These are phyloP conservation scores for Hypsizygus marmoreus DNA, from an alignment of 768 basidiomycete species.

Conservation along the genomic window DNA sequence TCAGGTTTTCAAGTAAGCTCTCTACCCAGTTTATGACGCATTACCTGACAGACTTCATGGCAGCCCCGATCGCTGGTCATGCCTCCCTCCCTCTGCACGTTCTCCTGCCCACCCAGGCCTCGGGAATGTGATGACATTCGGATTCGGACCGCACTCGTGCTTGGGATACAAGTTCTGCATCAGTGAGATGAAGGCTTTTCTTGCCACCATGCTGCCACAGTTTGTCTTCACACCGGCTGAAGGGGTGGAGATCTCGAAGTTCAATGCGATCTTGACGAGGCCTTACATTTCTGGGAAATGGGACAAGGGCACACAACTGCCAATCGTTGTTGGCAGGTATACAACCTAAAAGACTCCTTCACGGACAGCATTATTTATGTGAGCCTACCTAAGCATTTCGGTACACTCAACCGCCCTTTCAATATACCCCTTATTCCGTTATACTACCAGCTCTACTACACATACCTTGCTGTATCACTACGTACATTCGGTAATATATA, in stretches of 20 bases:
- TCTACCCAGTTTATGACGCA: neutral
- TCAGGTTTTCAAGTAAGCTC: constrained; percentile 51
- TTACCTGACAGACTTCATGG: constrained; percentile 5
- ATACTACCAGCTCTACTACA: constrained; percentile 14
- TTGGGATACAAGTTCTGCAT: constrained; percentile 50
- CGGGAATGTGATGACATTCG: constrained; percentile 54
- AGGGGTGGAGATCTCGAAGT: constrained; percentile 43
- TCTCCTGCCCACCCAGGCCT: constrained; percentile 46
- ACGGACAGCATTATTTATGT: too few species aligned
- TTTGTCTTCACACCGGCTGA: constrained; percentile 48
- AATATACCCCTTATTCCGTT: neutral
- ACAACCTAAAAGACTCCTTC: neutral
- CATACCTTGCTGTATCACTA: constrained; percentile 8
- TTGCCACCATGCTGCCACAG: constrained; percentile 43
- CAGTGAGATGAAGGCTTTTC: constrained; percentile 52
- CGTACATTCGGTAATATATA: neutral
- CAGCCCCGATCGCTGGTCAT: constrained; percentile 58
- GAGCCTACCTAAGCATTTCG: neutral
- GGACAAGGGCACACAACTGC: constrained; percentile 41
- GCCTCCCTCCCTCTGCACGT: constrained; percentile 36
- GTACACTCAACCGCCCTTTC: neutral
- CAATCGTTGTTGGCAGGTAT: constrained; percentile 33
- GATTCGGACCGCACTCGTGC: constrained; percentile 52
- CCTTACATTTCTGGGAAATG: constrained; percentile 47
- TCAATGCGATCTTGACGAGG: constrained; percentile 49